Evolutionary conservation across 208 protist genomes (phyloP).

Genomic region (Leishmania tropica): DNA sequence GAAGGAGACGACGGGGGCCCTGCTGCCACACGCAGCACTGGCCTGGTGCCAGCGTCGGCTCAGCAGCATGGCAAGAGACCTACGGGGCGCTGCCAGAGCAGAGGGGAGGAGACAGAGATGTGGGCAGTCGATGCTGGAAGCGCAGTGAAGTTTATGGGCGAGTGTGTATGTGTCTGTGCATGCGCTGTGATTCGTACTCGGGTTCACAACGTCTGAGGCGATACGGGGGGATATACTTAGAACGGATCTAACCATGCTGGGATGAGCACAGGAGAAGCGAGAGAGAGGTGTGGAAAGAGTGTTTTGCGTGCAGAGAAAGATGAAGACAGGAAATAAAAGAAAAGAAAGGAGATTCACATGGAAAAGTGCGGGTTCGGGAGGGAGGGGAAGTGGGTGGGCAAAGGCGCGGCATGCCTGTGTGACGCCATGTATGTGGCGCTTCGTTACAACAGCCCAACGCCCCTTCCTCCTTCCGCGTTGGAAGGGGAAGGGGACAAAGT

Average conservation of each 20-base stretch:
- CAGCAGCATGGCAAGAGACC: slow-evolving; percentile 1
- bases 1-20: slow-evolving; percentile 17
- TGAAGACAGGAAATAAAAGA: background rate
- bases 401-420: background rate
- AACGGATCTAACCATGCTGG: background rate
- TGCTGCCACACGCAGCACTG: background rate
- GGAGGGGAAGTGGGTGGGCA: no score
- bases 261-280: background rate
- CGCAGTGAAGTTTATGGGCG: background rate
- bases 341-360: no score
- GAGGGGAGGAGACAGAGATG: background rate
- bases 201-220: background rate
- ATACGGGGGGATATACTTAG: background rate
- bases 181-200: background rate
- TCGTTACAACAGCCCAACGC: no score
- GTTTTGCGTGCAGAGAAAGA: background rate
- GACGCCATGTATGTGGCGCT: background rate
- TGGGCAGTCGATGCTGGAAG: background rate
- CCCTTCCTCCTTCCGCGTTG: background rate
- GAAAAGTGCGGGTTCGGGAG: no score
- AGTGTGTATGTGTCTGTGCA: background rate
- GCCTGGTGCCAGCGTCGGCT: slow-evolving; percentile 1
- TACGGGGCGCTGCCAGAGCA: background rate
- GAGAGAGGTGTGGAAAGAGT: background rate
- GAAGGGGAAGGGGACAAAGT: no score